Percentiles rank a stretch among this genome's conserved stretches.
Evolutionary conservation across 23 red algal species (phyloP).

Genomic region (Gracilaria caudata): DNA sequence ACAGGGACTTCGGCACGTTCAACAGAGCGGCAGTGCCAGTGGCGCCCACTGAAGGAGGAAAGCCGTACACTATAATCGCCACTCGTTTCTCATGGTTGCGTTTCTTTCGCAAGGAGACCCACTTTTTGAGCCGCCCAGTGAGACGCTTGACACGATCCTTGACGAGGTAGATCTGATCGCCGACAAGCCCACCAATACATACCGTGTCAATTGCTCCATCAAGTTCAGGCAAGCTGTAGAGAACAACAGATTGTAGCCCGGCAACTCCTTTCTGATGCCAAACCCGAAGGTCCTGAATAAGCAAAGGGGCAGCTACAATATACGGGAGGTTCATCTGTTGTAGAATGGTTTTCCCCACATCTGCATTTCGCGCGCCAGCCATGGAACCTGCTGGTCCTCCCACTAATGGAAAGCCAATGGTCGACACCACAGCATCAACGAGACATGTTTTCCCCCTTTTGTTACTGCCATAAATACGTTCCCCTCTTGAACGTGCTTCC

Average conservation of each 20-base stretch:
- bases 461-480: slow-evolving; percentile 23
- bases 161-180: slow-evolving; percentile 66
- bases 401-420: slow-evolving; percentile 78
- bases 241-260: slow-evolving; percentile 73
- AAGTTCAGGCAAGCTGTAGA: slow-evolving; percentile 73
- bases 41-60: slow-evolving; percentile 68
- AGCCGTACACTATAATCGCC: slow-evolving; percentile 71
- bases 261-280: slow-evolving; percentile 70
- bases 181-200: slow-evolving; percentile 74
- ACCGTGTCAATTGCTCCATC: slow-evolving; percentile 80
- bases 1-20: slow-evolving; percentile 71
- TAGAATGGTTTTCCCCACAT: slow-evolving; percentile 48
- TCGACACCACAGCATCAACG: slow-evolving; percentile 74
- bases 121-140: slow-evolving; percentile 55
- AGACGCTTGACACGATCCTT: slow-evolving; percentile 58
- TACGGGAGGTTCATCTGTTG: slow-evolving; percentile 64
- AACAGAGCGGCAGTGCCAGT: slow-evolving; percentile 79
- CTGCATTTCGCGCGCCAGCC: slow-evolving; percentile 59
- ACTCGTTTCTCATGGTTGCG: slow-evolving; percentile 49
- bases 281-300: slow-evolving; percentile 65
- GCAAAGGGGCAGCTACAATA: slow-evolving; percentile 64
- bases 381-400: slow-evolving; percentile 79
- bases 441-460: neutral
- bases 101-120: slow-evolving; percentile 48
- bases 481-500: neutral